phyloP scores from a whole-genome alignment of 148 eudicot genomes.

The Camellia sinensis region DNA sequence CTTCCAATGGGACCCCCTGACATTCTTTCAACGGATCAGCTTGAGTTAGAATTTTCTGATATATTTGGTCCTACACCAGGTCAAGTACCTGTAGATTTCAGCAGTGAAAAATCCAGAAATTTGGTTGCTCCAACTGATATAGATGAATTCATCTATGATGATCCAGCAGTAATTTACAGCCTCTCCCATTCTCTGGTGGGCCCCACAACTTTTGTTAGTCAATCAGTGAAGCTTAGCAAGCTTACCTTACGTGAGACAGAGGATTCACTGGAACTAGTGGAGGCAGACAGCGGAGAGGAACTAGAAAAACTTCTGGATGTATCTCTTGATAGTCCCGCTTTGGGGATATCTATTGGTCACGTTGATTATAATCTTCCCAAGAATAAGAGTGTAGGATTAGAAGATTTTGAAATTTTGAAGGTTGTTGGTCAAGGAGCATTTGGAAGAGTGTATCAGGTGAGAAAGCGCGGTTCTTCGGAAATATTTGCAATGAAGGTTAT shows the following conservation, averaged over 20 bases:
- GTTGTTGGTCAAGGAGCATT: slow-evolving; percentile 49
- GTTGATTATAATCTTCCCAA: slow-evolving; percentile 21
- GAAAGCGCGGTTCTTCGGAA: slow-evolving; percentile 29
- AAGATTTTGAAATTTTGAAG: slow-evolving; percentile 40
- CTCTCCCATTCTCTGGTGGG: slow-evolving; percentile 58
- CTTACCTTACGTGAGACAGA: slow-evolving; percentile 31
- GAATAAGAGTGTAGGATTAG: slow-evolving; percentile 21
- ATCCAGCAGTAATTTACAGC: slow-evolving; percentile 42
- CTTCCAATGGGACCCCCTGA: slow-evolving; percentile 22
- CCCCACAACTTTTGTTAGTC: slow-evolving; percentile 39
- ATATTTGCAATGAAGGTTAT: slow-evolving; percentile 53
- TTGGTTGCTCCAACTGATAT: slow-evolving; percentile 20
- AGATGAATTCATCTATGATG: slow-evolving; percentile 36
- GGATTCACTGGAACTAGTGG: slow-evolving; percentile 23
- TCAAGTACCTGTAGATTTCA: slow-evolving; percentile 12
- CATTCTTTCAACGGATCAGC: neutral
- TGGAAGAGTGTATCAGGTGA: slow-evolving; percentile 47
- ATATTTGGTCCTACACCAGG: slow-evolving; percentile 30
- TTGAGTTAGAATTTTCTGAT: slow-evolving; percentile 27
- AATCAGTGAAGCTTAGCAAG: slow-evolving; percentile 42
- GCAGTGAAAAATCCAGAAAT: slow-evolving; percentile 22
- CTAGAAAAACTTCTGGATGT: slow-evolving; percentile 20
- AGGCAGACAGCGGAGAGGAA: slow-evolving; percentile 18
- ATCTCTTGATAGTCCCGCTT: slow-evolving; percentile 18
- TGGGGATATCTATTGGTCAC: slow-evolving; percentile 14